Evolutionary conservation across 1,284 basidiomycete genomes (phyloP).

Genomic region (Microbotryum silenes-acaulis): DNA sequence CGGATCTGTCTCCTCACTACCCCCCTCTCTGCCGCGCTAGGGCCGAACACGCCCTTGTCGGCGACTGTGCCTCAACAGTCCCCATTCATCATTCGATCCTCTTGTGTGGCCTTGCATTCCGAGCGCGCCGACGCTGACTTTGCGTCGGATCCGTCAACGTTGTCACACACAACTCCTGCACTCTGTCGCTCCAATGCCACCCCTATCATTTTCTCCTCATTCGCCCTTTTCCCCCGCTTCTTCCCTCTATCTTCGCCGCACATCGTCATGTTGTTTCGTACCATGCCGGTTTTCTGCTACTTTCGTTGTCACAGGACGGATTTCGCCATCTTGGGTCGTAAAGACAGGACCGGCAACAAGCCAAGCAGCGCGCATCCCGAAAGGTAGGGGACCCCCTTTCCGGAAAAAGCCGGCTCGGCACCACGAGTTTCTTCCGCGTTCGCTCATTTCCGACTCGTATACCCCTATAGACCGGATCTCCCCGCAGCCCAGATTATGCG

Average conservation of each 20-base stretch:
- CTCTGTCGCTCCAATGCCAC: not conserved
- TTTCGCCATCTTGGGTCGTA: constrained; percentile 30
- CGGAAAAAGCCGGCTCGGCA: not conserved
- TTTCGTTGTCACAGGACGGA: constrained; percentile 19
- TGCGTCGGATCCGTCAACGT: not conserved
- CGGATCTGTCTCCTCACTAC: not conserved
- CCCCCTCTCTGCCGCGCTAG: not conserved
- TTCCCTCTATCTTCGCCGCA: not conserved
- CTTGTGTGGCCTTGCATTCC: not conserved
- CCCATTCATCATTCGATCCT: not conserved
- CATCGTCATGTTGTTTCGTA: not conserved
- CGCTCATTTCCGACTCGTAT: constrained; percentile 10
- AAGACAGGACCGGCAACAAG: constrained; percentile 26
- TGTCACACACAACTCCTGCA: not conserved
- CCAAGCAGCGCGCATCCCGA: constrained; percentile 1
- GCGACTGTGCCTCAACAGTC: not conserved
- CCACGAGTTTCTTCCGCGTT: not conserved
- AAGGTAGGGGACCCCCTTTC: constrained; percentile 1
- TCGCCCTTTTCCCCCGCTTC: not conserved
- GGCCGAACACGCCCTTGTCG: too few relatives aligned
- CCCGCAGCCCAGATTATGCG: constrained; percentile 79
- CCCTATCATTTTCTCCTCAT: not conserved
- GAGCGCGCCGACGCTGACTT: not conserved
- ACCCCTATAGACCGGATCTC: constrained; percentile 57
- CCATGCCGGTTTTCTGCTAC: not conserved